These are phyloP conservation scores for Chaetomium olivaceum DNA, from an alignment of 2,329 filamentous ascomycete species.

Conservation along the genomic window DNA sequence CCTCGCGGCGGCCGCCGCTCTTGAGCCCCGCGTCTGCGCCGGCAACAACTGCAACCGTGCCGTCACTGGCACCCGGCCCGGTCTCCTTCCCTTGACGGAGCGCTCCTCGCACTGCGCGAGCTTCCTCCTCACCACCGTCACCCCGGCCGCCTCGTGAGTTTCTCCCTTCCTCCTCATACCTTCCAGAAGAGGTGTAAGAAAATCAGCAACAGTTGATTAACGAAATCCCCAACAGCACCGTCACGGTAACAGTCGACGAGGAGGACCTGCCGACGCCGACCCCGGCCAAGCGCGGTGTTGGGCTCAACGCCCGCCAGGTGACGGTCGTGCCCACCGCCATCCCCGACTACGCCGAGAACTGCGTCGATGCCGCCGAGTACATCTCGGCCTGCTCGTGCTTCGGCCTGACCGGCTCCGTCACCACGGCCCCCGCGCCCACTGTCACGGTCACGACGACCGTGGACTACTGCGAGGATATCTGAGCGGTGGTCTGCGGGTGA, in stretches of 20 bases:
- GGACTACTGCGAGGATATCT: constrained; percentile 45
- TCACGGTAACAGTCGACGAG: constrained; percentile 42
- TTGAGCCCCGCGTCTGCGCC: constrained; percentile 41
- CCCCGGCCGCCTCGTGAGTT: constrained; percentile 44
- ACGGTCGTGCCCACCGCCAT: constrained; percentile 39
- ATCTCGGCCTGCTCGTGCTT: constrained; percentile 49
- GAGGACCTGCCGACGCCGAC: constrained; percentile 19
- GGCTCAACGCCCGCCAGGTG: constrained; percentile 36
- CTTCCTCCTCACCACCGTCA: constrained; percentile 45
- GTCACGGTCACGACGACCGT: constrained; percentile 45
- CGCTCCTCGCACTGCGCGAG: constrained; percentile 45
- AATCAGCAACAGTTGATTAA: too few relatives aligned
- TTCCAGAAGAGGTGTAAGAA: too few relatives aligned
- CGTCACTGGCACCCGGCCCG: constrained; percentile 46
- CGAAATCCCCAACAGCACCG: constrained; percentile 42
- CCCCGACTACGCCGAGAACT: constrained; percentile 46
- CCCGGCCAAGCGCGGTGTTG: constrained; percentile 36
- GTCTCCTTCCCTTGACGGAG: constrained; percentile 39
- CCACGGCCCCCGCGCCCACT: constrained; percentile 43
- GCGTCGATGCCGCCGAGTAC: constrained; percentile 40
- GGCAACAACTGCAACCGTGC: constrained; percentile 52
- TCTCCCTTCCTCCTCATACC: neutral
- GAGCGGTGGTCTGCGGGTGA: constrained; percentile 11
- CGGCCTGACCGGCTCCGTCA: constrained; percentile 44
- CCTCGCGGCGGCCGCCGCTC: constrained; percentile 40